These are phyloP conservation scores for Lactifluus piperatus DNA, from an alignment of 768 basidiomycete species.

Conservation along the genomic window DNA sequence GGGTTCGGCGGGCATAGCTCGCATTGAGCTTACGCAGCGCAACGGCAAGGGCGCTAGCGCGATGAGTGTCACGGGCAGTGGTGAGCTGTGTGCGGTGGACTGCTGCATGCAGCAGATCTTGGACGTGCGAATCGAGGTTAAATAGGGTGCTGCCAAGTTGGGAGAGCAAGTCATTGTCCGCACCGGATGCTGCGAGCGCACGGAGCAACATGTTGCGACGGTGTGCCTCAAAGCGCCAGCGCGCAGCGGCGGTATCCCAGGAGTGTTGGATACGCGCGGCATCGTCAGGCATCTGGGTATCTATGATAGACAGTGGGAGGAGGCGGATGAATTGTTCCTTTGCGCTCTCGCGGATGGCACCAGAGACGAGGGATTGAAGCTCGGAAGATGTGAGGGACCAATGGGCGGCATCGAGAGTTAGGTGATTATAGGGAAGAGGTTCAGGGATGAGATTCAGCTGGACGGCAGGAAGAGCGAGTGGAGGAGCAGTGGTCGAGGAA, in stretches of 20 bases:
- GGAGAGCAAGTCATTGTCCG: slow-evolving; percentile 10
- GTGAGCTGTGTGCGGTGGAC: slow-evolving; percentile 62
- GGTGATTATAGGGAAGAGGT: slow-evolving; percentile 16
- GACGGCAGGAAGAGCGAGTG: slow-evolving; percentile 3
- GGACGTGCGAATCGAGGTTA: slow-evolving; percentile 19
- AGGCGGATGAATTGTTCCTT: slow-evolving; percentile 20
- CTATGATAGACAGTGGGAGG: slow-evolving; percentile 11
- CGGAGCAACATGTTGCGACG: slow-evolving; percentile 19
- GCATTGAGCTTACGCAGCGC: slow-evolving; percentile 74
- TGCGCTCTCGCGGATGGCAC: slow-evolving; percentile 21
- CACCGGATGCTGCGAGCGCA: slow-evolving; percentile 15
- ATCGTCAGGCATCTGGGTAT: slow-evolving; percentile 2
- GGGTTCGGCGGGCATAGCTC: slow-evolving; percentile 56
- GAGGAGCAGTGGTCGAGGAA: background rate
- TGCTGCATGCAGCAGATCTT: slow-evolving; percentile 45
- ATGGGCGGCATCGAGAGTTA: slow-evolving; percentile 20
- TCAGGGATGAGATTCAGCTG: slow-evolving; percentile 11
- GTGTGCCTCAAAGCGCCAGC: slow-evolving; percentile 19
- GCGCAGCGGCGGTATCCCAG: slow-evolving; percentile 9
- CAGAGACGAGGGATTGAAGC: slow-evolving; percentile 19
- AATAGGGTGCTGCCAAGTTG: slow-evolving; percentile 15
- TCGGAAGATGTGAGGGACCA: slow-evolving; percentile 20
- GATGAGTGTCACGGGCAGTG: slow-evolving; percentile 53
- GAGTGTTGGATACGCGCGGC: background rate
- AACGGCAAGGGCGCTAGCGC: slow-evolving; percentile 67